These are phyloP conservation scores for Pisolithus marmoratus DNA, from an alignment of 768 basidiomycete genomes.

Conservation along the genomic window DNA sequence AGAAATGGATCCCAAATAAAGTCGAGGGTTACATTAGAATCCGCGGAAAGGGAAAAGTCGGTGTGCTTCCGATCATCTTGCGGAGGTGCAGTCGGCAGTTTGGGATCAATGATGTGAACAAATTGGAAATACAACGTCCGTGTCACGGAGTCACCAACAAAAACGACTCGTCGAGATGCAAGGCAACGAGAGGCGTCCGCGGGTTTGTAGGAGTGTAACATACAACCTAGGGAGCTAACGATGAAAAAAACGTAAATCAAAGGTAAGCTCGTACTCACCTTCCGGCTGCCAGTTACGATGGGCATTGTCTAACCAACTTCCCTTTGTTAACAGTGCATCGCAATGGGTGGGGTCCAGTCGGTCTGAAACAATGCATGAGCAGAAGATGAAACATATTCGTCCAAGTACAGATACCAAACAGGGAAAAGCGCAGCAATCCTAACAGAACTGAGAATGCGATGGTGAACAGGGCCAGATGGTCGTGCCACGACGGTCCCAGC, in stretches of 20 bases:
- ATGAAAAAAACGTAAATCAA: slow-evolving; percentile 4
- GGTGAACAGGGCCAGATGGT: slow-evolving; percentile 38
- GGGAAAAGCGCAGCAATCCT: slow-evolving; percentile 37
- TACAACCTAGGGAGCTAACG: slow-evolving; percentile 56
- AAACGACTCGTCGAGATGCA: slow-evolving; percentile 55
- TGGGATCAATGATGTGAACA: slow-evolving; percentile 53
- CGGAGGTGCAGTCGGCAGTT: slow-evolving; percentile 45
- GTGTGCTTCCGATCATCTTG: slow-evolving; percentile 64
- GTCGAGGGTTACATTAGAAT: slow-evolving; percentile 41
- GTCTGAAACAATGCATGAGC: slow-evolving; percentile 37
- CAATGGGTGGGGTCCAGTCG: slow-evolving; percentile 71
- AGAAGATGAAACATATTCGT: too few relatives aligned
- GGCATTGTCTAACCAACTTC: slow-evolving; percentile 70
- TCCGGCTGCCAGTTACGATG: slow-evolving; percentile 84
- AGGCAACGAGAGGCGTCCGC: slow-evolving; percentile 53
- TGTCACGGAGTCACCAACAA: slow-evolving; percentile 83
- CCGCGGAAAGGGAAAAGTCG: slow-evolving; percentile 48
- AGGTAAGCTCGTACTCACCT: slow-evolving; percentile 38
- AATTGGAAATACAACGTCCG: slow-evolving; percentile 75
- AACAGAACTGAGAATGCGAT: slow-evolving; percentile 36
- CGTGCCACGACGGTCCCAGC: slow-evolving; percentile 46
- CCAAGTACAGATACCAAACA: slow-evolving; percentile 37
- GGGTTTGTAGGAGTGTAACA: slow-evolving; percentile 61
- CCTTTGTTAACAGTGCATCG: slow-evolving; percentile 59
- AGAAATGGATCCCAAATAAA: slow-evolving; percentile 89